Evolutionary conservation across 83 land plant genomes (phyloP).

Genomic region (Diphasiastrum complanatum): DNA sequence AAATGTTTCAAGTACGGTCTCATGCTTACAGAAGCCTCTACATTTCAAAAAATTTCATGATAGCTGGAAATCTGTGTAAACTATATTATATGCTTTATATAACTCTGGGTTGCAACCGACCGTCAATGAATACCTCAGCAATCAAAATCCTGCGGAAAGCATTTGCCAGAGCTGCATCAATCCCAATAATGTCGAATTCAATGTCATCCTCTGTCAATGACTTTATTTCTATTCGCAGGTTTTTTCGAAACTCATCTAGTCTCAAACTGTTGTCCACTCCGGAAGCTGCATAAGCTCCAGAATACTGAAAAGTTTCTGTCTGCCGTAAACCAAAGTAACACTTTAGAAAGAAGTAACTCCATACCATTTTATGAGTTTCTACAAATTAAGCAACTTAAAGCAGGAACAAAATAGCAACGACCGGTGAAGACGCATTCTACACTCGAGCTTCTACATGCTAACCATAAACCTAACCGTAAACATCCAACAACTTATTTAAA

Average conservation of each 20-base stretch:
- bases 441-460: too few relatives aligned
- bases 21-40: background rate
- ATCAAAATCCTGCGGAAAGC: slow-evolving; percentile 90
- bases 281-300: slow-evolving; percentile 70
- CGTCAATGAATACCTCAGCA: slow-evolving; percentile 59
- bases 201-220: slow-evolving; percentile 63
- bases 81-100: too few relatives aligned
- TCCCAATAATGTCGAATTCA: slow-evolving; percentile 91
- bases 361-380: background rate
- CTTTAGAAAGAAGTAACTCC: background rate
- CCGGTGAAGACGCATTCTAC: too few relatives aligned
- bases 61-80: too few relatives aligned
- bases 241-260: slow-evolving; percentile 45
- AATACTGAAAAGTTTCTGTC: slow-evolving; percentile 76
- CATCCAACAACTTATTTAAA: too few relatives aligned
- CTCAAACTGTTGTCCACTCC: slow-evolving; percentile 68
- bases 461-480: too few relatives aligned
- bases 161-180: slow-evolving; percentile 92
- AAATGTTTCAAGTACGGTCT: background rate
- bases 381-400: background rate
- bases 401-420: too few relatives aligned
- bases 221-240: slow-evolving; percentile 59
- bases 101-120: too few relatives aligned
- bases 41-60: too few relatives aligned
- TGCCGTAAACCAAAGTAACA: slow-evolving; percentile 14